phyloP scores from a whole-genome alignment of 345 rosid species.

The Dipteronia dyeriana region DNA sequence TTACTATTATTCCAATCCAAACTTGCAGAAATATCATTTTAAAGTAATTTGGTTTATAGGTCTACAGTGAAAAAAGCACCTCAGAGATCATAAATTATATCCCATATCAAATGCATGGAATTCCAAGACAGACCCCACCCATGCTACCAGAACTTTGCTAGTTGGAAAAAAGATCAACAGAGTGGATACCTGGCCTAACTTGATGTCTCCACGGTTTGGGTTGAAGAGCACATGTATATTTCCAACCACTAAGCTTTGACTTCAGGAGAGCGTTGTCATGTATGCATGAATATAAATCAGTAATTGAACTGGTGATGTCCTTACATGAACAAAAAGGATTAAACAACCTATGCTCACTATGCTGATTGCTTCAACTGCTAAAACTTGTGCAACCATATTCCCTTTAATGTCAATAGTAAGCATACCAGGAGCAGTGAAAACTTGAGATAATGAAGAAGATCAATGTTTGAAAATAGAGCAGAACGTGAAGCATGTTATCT shows the following conservation, averaged over 20 bases:
- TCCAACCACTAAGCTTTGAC: constrained; percentile 64
- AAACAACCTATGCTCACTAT: not conserved
- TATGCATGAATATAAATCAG: not conserved
- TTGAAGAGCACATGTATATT: constrained; percentile 80
- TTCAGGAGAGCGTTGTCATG: constrained; percentile 36
- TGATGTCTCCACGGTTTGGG: constrained; percentile 87
- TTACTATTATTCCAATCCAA: too few species aligned
- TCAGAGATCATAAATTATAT: too few species aligned
- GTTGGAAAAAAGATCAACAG: constrained; percentile 8
- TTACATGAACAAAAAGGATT: not conserved
- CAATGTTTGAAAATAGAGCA: constrained; percentile 3
- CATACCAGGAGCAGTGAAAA: not conserved
- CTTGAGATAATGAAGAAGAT: not conserved
- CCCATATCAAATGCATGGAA: too few species aligned
- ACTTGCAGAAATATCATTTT: too few species aligned
- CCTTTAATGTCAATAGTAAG: not conserved
- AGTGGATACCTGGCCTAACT: constrained; percentile 76
- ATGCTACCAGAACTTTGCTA: not conserved
- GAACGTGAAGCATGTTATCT: not conserved
- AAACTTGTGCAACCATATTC: not conserved
- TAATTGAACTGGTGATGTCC: not conserved
- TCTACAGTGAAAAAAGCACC: too few species aligned
- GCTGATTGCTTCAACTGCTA: not conserved
- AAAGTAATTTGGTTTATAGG: too few species aligned
- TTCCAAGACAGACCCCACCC: too few species aligned